Percentiles rank a stretch among this genome's conserved stretches.
These are phyloP conservation scores for Athelia psychrophila DNA, from an alignment of 1,284 basidiomycete species.

Conservation along the genomic window DNA sequence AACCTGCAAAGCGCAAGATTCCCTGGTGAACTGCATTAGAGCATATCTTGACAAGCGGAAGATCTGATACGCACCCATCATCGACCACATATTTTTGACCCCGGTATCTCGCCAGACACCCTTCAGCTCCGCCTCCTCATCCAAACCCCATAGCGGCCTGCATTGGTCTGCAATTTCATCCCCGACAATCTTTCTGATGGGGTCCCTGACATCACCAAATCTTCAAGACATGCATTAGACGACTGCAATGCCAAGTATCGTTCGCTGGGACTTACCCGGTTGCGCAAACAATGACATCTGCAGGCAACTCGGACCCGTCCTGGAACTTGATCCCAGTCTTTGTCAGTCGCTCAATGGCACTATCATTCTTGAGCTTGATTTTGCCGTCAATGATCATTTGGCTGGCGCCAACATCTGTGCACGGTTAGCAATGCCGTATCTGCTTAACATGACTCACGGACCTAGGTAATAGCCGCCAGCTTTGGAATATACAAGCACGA, in stretches of 20 bases:
- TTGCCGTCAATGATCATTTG: slow-evolving; percentile 66
- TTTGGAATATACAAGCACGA: slow-evolving; percentile 25
- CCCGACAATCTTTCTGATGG: slow-evolving; percentile 40
- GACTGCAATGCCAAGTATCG: not conserved
- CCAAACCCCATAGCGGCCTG: slow-evolving; percentile 58
- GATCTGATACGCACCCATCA: slow-evolving; percentile 37
- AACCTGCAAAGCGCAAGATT: slow-evolving; percentile 44
- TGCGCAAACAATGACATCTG: slow-evolving; percentile 68
- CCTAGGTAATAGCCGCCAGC: slow-evolving; percentile 45
- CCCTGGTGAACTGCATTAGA: slow-evolving; percentile 23
- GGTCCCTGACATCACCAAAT: slow-evolving; percentile 14
- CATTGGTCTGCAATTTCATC: slow-evolving; percentile 42
- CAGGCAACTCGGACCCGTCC: slow-evolving; percentile 60
- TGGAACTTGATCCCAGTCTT: slow-evolving; percentile 59
- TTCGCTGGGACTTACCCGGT: slow-evolving; percentile 45
- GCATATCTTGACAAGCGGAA: not conserved
- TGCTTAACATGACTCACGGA: slow-evolving; percentile 34
- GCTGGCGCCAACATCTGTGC: slow-evolving; percentile 60
- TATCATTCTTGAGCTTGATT: slow-evolving; percentile 73
- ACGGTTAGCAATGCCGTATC: slow-evolving; percentile 16
- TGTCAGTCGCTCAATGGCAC: slow-evolving; percentile 51
- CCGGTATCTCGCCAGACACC: slow-evolving; percentile 52
- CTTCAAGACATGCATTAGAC: slow-evolving; percentile 7
- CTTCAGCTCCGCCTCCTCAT: slow-evolving; percentile 63
- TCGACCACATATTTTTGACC: slow-evolving; percentile 48